These are phyloP conservation scores for Alliaria petiolata DNA, from an alignment of 345 rosid genomes.

Conservation along the genomic window DNA sequence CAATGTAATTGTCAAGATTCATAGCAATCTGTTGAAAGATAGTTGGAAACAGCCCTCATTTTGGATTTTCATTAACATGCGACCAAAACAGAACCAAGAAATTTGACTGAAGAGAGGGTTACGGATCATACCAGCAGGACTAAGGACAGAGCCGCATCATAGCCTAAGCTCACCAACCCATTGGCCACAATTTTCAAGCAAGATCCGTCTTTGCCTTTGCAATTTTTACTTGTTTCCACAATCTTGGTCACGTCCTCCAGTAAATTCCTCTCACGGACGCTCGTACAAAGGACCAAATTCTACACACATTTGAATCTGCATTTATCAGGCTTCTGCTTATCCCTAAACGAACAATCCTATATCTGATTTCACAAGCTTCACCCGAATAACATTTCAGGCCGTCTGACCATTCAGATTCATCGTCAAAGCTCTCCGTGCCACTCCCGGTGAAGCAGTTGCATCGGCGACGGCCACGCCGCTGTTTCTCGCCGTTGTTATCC, in stretches of 20 bases:
- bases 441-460: slow-evolving; percentile 61
- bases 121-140: slow-evolving; percentile 61
- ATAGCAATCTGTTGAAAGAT: neutral
- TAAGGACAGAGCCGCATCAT: slow-evolving; percentile 64
- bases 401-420: slow-evolving; percentile 51
- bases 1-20: neutral
- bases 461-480: slow-evolving; percentile 45
- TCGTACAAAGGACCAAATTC: slow-evolving; percentile 59
- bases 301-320: slow-evolving; percentile 16
- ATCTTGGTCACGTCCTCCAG: slow-evolving; percentile 61
- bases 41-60: neutral
- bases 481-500: slow-evolving; percentile 41
- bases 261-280: slow-evolving; percentile 54
- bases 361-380: slow-evolving; percentile 53
- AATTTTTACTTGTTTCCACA: slow-evolving; percentile 63
- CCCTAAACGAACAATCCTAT: neutral
- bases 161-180: slow-evolving; percentile 56
- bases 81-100: neutral
- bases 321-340: neutral
- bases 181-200: slow-evolving; percentile 52
- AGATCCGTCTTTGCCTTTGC: slow-evolving; percentile 51
- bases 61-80: neutral
- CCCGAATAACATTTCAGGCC: slow-evolving; percentile 31
- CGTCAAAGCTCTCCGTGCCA: slow-evolving; percentile 68
- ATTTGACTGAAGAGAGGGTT: slow-evolving; percentile 9